A percentile compares a stretch with the other conserved stretches of the same genome.
These are phyloP conservation scores for Arabis alpina DNA, from an alignment of 345 rosid genomes.

Conservation along the genomic window DNA sequence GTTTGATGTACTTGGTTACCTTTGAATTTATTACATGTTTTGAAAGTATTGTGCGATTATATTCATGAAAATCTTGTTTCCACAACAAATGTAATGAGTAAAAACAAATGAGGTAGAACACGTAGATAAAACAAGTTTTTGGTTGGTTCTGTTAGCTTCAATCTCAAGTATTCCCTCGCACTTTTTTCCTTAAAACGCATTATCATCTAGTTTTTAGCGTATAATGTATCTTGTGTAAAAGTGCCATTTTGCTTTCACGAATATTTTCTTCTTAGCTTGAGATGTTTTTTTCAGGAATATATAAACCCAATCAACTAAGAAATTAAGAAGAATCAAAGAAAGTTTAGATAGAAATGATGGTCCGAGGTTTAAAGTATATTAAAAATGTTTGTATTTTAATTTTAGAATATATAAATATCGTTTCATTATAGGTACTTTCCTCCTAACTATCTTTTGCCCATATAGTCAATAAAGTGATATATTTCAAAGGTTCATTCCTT, in stretches of 20 bases:
- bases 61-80: background rate
- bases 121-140: conserved; percentile 1
- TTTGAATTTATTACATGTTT: conserved; percentile 5
- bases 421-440: conserved; percentile 29
- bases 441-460: conserved; percentile 32
- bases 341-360: conserved; percentile 33
- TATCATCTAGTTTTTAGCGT: conserved; percentile 17
- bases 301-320: conserved; percentile 27
- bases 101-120: conserved; percentile 7
- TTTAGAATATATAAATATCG: background rate
- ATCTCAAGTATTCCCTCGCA: conserved; percentile 18
- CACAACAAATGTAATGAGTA: background rate
- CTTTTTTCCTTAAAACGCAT: conserved; percentile 5
- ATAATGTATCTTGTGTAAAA: conserved; percentile 11
- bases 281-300: conserved; percentile 28
- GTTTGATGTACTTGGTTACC: background rate
- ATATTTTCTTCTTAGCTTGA: conserved; percentile 23
- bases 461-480: conserved; percentile 33
- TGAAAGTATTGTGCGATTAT: background rate
- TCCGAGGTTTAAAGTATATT: conserved; percentile 28
- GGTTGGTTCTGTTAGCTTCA: conserved; percentile 23
- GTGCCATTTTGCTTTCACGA: conserved; percentile 27
- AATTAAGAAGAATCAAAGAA: conserved; percentile 25
- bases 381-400: background rate
- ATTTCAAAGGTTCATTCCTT: conserved; percentile 31